Conservation (phyloP, 495 filamentous ascomycete genomes). For the Penicillium chermesinum region DNA sequence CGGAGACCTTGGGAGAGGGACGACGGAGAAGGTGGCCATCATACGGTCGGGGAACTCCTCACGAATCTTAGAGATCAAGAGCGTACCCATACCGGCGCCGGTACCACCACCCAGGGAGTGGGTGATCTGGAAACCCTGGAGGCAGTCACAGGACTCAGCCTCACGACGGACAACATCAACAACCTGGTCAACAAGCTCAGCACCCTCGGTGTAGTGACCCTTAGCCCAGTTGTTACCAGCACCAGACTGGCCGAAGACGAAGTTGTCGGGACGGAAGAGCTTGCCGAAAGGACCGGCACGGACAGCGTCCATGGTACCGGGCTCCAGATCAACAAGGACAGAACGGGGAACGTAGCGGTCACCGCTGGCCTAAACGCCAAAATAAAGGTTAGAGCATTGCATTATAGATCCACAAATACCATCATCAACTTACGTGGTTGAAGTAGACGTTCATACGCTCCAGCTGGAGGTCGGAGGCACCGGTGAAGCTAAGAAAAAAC, state of each 20-base stretch:
- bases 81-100: conserved; percentile 99
- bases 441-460: conserved; percentile 99
- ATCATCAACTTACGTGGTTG: conserved; percentile 91
- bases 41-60: conserved; percentile 99
- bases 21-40: conserved; percentile 99
- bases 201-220: conserved; percentile 99
- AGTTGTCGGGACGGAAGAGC: conserved; percentile 99
- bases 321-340: conserved; percentile 98
- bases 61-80: conserved; percentile 99
- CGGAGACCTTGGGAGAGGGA: conserved; percentile 99
- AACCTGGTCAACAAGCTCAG: conserved; percentile 97
- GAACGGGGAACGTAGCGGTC: conserved; percentile 99
- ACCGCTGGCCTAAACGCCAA: conserved; percentile 71
- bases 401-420: too few species aligned
- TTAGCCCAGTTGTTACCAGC: conserved; percentile 99
- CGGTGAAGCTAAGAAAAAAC: conserved; percentile 74
- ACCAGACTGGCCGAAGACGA: conserved; percentile 99
- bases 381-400: conserved; percentile 14
- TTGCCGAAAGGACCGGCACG: conserved; percentile 98
- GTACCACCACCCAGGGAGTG: conserved; percentile 99
- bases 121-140: conserved; percentile 99
- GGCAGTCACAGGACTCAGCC: conserved; percentile 98
- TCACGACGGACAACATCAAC: conserved; percentile 98
- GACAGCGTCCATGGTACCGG: conserved; percentile 97
- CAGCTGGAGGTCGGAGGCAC: conserved; percentile 95